Evolutionary conservation across 192 early-diverging fungal genomes (phyloP).

Genomic region (Coemansia sp.): DNA sequence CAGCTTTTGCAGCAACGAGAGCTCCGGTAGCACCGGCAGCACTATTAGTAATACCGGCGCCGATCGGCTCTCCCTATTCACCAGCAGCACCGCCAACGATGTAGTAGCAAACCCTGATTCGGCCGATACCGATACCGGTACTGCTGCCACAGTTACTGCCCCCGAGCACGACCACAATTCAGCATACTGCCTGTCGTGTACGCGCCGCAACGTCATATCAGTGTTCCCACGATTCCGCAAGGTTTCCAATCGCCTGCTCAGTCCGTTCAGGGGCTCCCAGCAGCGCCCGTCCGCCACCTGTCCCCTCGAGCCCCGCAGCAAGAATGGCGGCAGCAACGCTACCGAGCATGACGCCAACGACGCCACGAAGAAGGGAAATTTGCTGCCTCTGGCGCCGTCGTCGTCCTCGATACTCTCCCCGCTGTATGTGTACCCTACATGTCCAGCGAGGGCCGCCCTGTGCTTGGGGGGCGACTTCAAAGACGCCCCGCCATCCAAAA

Average conservation of each 20-base stretch:
- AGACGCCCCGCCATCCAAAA: conserved; percentile 2
- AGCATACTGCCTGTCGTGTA: conserved; percentile 35
- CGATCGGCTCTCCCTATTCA: conserved; percentile 15
- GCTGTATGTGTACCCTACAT: conserved; percentile 22
- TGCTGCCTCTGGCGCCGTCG: not conserved
- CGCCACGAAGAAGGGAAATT: not conserved
- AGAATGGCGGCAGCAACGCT: conserved; percentile 1
- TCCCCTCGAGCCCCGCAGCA: conserved; percentile 15
- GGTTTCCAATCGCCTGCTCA: conserved; percentile 32
- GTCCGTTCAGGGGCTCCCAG: conserved; percentile 32
- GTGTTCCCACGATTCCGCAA: conserved; percentile 47
- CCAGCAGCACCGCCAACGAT: conserved; percentile 1
- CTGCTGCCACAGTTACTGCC: not conserved
- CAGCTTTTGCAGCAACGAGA: conserved; percentile 30
- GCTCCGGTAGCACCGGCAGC: conserved; percentile 20
- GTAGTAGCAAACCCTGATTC: not conserved
- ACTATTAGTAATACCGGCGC: conserved; percentile 11
- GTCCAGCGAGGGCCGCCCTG: conserved; percentile 29
- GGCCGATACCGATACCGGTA: not conserved
- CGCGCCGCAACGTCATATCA: conserved; percentile 40
- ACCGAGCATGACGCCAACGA: not conserved
- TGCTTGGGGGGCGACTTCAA: conserved; percentile 24
- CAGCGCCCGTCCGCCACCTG: conserved; percentile 17
- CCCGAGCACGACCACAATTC: conserved; percentile 29
- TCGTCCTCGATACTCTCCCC: not conserved